Conservation (phyloP, 2,329 filamentous ascomycete species). For the Alternaria sp. region DNA sequence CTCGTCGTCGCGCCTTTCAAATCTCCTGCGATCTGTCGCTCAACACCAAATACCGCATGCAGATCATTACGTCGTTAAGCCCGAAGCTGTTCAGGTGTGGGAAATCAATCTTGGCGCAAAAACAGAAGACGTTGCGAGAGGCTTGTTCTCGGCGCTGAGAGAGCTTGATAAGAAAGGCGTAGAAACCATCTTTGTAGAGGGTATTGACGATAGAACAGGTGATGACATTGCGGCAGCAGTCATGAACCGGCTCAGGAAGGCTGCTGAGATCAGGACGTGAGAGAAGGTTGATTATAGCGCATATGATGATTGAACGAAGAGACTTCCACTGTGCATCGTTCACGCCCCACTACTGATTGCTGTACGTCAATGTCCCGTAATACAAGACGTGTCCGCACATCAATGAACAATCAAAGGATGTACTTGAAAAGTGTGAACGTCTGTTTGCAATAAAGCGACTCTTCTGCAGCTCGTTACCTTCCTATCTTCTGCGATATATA, state of each 20-base stretch:
- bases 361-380: not conserved
- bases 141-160: constrained; percentile 85
- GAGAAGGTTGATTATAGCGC: not conserved
- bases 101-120: constrained; percentile 78
- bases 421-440: not conserved
- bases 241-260: constrained; percentile 62
- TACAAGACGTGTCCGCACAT: not conserved
- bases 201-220: constrained; percentile 72
- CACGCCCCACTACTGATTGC: not conserved
- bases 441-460: not conserved
- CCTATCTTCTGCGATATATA: not conserved
- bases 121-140: constrained; percentile 79
- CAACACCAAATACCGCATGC: constrained; percentile 48
- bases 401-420: not conserved
- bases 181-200: constrained; percentile 89
- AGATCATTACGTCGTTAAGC: constrained; percentile 23
- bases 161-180: constrained; percentile 83
- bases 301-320: not conserved
- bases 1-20: constrained; percentile 28
- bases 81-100: constrained; percentile 54
- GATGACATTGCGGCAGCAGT: constrained; percentile 81
- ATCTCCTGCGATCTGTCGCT: constrained; percentile 46
- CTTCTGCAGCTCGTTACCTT: not conserved
- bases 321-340: not conserved
- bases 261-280: constrained; percentile 48